Percentiles rank a stretch among this genome's conserved stretches.
These are phyloP conservation scores for Toxoplasma gondii DNA, from an alignment of 169 alveolate genomes.

Conservation along the genomic window DNA sequence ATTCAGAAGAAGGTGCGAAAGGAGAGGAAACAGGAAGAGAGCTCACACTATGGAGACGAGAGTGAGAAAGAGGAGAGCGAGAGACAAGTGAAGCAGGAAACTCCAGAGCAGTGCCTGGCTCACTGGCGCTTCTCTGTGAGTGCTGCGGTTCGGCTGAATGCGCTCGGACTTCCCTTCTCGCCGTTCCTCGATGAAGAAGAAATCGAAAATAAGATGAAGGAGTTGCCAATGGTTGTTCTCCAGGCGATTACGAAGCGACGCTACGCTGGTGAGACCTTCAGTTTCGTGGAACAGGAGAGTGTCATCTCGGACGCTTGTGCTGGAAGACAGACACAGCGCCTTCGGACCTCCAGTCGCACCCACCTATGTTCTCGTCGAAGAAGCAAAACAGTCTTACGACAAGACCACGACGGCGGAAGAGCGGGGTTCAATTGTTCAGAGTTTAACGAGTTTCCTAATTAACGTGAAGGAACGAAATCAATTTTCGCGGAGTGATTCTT, in stretches of 20 bases:
- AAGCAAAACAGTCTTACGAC: too few species aligned
- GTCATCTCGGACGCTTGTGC: too few species aligned
- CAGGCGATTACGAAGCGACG: slow-evolving; percentile 27
- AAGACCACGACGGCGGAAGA: too few species aligned
- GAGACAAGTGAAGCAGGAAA: neutral
- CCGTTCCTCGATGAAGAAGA: neutral
- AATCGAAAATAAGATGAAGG: slow-evolving; percentile 1
- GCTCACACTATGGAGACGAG: neutral
- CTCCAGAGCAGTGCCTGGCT: neutral
- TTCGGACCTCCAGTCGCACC: too few species aligned
- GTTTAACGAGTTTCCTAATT: too few species aligned
- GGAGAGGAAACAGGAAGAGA: neutral
- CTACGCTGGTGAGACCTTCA: neutral
- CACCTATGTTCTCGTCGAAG: too few species aligned
- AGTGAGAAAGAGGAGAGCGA: neutral
- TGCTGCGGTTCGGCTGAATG: neutral
- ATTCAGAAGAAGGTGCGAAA: neutral
- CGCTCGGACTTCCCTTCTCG: slow-evolving; percentile 2
- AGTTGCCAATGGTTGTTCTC: slow-evolving; percentile 9
- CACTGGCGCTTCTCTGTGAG: neutral
- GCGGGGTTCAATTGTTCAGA: too few species aligned
- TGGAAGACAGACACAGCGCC: neutral
- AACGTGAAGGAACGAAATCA: too few species aligned
- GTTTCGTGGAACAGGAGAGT: neutral
- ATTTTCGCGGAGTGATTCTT: too few species aligned